A percentile compares a stretch with the other conserved stretches of the same genome.
Conservation (phyloP, 176 grass and related monocot species). For the Rhynchospora tenuis region DNA sequence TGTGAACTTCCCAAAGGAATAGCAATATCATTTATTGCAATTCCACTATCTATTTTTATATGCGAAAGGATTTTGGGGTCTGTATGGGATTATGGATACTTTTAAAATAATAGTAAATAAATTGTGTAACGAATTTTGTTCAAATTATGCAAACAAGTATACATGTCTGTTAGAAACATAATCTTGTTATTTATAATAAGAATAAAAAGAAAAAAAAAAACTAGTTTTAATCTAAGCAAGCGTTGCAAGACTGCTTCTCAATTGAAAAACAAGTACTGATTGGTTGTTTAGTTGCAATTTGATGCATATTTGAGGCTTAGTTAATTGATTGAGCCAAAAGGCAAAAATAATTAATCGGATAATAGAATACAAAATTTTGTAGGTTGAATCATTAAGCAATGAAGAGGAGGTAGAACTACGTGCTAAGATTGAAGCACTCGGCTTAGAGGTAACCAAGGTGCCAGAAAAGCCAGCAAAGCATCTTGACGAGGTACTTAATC, state of each 20-base stretch:
- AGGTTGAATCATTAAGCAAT: conserved; percentile 95
- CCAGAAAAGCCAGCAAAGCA: conserved; percentile 48
- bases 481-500: conserved; percentile 51
- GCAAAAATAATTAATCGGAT: background rate
- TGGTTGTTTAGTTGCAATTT: background rate
- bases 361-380: conserved; percentile 17
- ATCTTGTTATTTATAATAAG: background rate
- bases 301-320: background rate
- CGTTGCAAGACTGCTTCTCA: background rate
- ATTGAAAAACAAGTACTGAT: background rate
- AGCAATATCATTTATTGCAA: background rate
- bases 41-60: background rate
- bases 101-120: background rate
- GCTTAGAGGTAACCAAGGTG: conserved; percentile 71
- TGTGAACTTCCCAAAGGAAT: background rate
- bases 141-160: background rate
- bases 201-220: background rate
- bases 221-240: background rate
- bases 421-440: conserved; percentile 84
- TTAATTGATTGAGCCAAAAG: too few species aligned
- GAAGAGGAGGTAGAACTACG: conserved; percentile 90
- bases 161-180: background rate
- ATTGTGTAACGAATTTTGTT: background rate
- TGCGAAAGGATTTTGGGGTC: background rate
- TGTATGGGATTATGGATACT: background rate